Evolutionary conservation across 371 early-diverging fungal genomes (phyloP).

Genomic region (Gilbertella persicaria): DNA sequence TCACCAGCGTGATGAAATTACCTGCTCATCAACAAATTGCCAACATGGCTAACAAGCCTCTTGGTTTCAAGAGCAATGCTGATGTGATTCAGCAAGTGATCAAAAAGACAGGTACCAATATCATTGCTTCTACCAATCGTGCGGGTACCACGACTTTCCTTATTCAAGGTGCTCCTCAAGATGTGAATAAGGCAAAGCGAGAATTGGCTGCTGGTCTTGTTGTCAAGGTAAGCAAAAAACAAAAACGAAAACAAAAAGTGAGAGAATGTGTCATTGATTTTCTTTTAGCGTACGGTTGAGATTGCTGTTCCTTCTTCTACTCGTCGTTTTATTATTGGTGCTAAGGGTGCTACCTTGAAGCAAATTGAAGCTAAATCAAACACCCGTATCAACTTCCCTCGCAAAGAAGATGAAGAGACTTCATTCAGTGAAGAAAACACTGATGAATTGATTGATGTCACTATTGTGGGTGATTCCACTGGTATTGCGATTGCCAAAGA

Average conservation of each 20-base stretch:
- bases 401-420: slow-evolving; percentile 53
- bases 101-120: slow-evolving; percentile 72
- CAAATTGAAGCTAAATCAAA: slow-evolving; percentile 76
- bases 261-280: background rate
- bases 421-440: slow-evolving; percentile 50
- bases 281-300: slow-evolving; percentile 53
- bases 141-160: slow-evolving; percentile 82
- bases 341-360: slow-evolving; percentile 79
- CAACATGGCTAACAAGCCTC: slow-evolving; percentile 42
- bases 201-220: slow-evolving; percentile 76
- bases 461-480: slow-evolving; percentile 83
- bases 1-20: slow-evolving; percentile 67
- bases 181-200: slow-evolving; percentile 79
- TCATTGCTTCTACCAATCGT: slow-evolving; percentile 84
- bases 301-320: slow-evolving; percentile 77
- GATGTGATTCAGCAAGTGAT: slow-evolving; percentile 77
- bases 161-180: slow-evolving; percentile 79
- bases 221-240: slow-evolving; percentile 62
- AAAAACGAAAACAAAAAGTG: background rate
- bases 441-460: slow-evolving; percentile 61
- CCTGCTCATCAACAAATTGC: slow-evolving; percentile 60
- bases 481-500: slow-evolving; percentile 85
- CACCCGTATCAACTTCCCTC: slow-evolving; percentile 76
- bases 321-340: slow-evolving; percentile 84
- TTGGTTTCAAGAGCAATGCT: slow-evolving; percentile 61